Evolutionary conservation across 129 eudicot species (phyloP), one percentile per base, ranked within the genome.

Genomic region (Rutidosis leptorrhynchoides): DNA sequence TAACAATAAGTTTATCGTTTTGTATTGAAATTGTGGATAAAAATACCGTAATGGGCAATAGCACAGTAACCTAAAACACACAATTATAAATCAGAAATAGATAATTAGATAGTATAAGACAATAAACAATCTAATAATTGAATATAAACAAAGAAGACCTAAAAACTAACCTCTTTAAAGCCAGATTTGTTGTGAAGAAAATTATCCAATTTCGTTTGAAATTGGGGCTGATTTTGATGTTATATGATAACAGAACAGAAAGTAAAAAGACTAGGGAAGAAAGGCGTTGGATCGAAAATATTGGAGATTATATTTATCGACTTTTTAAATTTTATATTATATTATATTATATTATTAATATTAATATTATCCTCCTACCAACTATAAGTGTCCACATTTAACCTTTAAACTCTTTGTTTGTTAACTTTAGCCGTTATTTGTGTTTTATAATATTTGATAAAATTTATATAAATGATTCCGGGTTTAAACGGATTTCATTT

Each of bases 161-260:
- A n/a, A n/a, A 62, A 70, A 73, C 76, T 16, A 65, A 86, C 94
- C 89, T 83, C 81, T 80, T 69, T 28, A 56, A 15, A 83, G 86
- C 94, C 94, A 80, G 94, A 80, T 86, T 83, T 80, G 66, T 46
- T 24, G 64, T 21, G 51, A 72, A 27, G 32, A 25, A 32, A 28
- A 59, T 4, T 9, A 55, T 12, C 32, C 35, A 3, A 2, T 30
- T 22, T 64, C 70, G 35, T 62, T 16, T 24, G 46, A 73, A 73
- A 57, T 20, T 21, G 63, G 55, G 20, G 26, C 3, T 11, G 64
- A 19, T n/a, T n/a, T n/a, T 55, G 23, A 24, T n/a, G n/a, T n/a
- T n/a, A n/a, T n/a, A n/a, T 57, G n/a, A 28, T 25, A 56, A 56
- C 62, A n/a, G n/a, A 56, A 56, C 62, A 56, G 7, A n/a, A 51